These are phyloP conservation scores for Chaetomium globosum DNA, from an alignment of 2,329 filamentous ascomycete genomes.

Conservation along the genomic window DNA sequence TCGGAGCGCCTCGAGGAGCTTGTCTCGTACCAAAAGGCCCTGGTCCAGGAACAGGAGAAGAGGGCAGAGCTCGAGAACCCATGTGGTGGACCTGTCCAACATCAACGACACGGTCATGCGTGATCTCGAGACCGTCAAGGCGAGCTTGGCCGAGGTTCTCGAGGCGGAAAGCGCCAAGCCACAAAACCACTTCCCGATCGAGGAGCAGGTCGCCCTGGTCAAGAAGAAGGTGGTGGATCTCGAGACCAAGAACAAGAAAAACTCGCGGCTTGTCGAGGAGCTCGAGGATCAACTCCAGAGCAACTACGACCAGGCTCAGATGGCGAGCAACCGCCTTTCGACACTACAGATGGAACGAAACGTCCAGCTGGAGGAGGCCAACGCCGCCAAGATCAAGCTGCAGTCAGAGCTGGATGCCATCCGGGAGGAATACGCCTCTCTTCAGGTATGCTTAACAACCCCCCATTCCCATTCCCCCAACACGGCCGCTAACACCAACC, in stretches of 20 bases:
- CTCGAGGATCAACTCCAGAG: slow-evolving; percentile 93
- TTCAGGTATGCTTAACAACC: slow-evolving; percentile 67
- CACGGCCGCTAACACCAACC: slow-evolving; percentile 21
- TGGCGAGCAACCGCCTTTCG: slow-evolving; percentile 81
- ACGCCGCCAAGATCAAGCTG: slow-evolving; percentile 62
- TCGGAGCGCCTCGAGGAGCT: slow-evolving; percentile 63
- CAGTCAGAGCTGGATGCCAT: slow-evolving; percentile 70
- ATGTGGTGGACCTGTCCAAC: slow-evolving; percentile 57
- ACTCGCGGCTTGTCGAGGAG: slow-evolving; percentile 87
- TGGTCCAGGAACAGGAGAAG: slow-evolving; percentile 62
- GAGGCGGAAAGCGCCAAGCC: slow-evolving; percentile 51
- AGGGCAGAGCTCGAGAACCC: slow-evolving; percentile 57
- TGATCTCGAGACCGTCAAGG: slow-evolving; percentile 64
- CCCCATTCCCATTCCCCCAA: slow-evolving; percentile 1
- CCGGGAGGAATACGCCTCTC: slow-evolving; percentile 69
- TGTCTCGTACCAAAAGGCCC: slow-evolving; percentile 60
- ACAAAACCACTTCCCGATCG: slow-evolving; percentile 51
- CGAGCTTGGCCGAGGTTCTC: slow-evolving; percentile 57
- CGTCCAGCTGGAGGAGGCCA: slow-evolving; percentile 76
- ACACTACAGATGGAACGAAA: slow-evolving; percentile 75
- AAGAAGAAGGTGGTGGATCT: slow-evolving; percentile 67
- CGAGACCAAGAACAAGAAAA: slow-evolving; percentile 78
- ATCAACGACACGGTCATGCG: slow-evolving; percentile 63
- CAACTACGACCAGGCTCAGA: slow-evolving; percentile 92
- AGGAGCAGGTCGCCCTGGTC: slow-evolving; percentile 62